Percentiles rank a stretch among this genome's conserved stretches.
Conservation (phyloP, 1,284 basidiomycete species). For the Heterobasidion annosum region DNA sequence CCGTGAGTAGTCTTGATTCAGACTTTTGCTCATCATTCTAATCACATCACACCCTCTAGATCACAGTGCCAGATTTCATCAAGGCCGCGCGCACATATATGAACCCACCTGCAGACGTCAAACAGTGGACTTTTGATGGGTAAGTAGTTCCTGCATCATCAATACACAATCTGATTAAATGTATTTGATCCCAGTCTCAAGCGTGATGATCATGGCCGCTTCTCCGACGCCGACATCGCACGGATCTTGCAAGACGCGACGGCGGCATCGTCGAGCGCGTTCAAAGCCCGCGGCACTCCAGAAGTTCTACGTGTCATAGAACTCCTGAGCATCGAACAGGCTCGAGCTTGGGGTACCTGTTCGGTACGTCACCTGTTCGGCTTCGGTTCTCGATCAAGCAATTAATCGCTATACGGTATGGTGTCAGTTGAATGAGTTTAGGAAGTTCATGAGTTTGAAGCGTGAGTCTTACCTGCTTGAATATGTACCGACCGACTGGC, state of each 20-base stretch:
- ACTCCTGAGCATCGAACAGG: conserved; percentile 64
- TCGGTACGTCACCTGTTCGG: conserved; percentile 36
- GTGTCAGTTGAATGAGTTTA: conserved; percentile 55
- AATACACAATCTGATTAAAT: background rate
- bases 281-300: conserved; percentile 69
- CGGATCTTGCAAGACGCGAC: conserved; percentile 60
- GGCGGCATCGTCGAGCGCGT: conserved; percentile 58
- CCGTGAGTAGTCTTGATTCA: conserved; percentile 17
- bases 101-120: conserved; percentile 27
- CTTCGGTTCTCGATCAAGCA: background rate
- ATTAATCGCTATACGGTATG: background rate
- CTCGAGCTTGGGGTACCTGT: conserved; percentile 66
- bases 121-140: conserved; percentile 48
- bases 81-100: conserved; percentile 24
- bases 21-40: conserved; percentile 1
- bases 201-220: conserved; percentile 46
- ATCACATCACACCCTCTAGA: conserved; percentile 18
- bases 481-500: background rate
- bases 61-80: conserved; percentile 34
- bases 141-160: conserved; percentile 17
- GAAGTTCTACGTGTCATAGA: conserved; percentile 63
- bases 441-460: conserved; percentile 44
- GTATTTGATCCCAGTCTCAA: conserved; percentile 29
- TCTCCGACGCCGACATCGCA: conserved; percentile 64
- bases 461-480: conserved; percentile 17